Conservation (phyloP, 2,329 filamentous ascomycete species). For the Pseudodiploospora longispora region DNA sequence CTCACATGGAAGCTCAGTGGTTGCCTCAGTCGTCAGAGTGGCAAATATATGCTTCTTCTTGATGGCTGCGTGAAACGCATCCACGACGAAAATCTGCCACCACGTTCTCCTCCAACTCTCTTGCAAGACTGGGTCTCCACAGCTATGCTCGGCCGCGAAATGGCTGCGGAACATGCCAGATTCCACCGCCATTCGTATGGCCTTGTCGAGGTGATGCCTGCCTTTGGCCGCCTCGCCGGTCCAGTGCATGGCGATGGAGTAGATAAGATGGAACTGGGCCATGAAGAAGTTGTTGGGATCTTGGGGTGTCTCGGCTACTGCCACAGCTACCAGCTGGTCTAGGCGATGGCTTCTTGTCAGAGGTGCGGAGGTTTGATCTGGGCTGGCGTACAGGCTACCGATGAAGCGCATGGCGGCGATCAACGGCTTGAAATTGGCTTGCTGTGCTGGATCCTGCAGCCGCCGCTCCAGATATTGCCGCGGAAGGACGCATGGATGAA, state of each 20-base stretch:
- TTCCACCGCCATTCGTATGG: constrained; percentile 49
- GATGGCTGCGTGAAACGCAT: constrained; percentile 37
- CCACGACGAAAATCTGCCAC: constrained; percentile 61
- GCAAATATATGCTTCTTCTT: constrained; percentile 18
- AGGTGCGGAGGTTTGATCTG: constrained; percentile 3
- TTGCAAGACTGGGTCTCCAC: constrained; percentile 36
- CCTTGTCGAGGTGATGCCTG: constrained; percentile 30
- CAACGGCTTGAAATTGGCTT: constrained; percentile 13
- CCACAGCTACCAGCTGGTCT: constrained; percentile 6
- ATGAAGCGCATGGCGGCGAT: constrained; percentile 23
- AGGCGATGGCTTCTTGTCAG: not conserved
- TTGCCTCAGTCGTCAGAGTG: constrained; percentile 34
- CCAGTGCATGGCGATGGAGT: constrained; percentile 29
- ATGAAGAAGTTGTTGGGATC: constrained; percentile 16
- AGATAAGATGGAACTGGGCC: constrained; percentile 28
- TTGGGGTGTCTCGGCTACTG: not conserved
- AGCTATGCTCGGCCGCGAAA: constrained; percentile 42
- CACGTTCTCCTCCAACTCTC: constrained; percentile 62
- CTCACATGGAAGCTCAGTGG: constrained; percentile 57
- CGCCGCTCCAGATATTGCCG: constrained; percentile 10
- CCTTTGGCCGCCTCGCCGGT: constrained; percentile 17
- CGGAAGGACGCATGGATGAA: constrained; percentile 23
- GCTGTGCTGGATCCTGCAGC: constrained; percentile 1
- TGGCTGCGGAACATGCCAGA: constrained; percentile 50
- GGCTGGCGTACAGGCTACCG: constrained; percentile 23